These are phyloP conservation scores for Hanseniaspora nectarophila DNA, from an alignment of 805 yeast species.

Conservation along the genomic window DNA sequence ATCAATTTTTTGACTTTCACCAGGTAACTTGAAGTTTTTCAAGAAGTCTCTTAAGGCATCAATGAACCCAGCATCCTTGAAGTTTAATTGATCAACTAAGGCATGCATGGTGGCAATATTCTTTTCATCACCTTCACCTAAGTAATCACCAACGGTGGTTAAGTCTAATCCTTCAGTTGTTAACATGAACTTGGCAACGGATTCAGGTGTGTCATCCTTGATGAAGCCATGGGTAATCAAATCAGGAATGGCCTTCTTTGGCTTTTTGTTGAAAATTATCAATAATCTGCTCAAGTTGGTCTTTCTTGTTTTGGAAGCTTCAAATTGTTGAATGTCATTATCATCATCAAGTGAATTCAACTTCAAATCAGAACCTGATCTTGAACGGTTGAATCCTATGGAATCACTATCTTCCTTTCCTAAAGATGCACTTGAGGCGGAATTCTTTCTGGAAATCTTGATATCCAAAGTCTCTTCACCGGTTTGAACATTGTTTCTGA, in stretches of 20 bases:
- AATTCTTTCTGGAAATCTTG: conserved; percentile 10
- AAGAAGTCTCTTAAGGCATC: conserved; percentile 76
- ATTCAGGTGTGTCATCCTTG: conserved; percentile 44
- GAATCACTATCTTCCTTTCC: conserved; percentile 4
- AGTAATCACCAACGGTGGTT: conserved; percentile 73
- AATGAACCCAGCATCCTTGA: conserved; percentile 54
- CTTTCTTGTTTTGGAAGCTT: conserved; percentile 68
- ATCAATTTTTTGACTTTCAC: conserved; percentile 96
- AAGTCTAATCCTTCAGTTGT: conserved; percentile 71
- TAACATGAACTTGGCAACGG: conserved; percentile 64
- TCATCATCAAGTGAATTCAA: conserved; percentile 23
- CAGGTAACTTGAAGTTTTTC: conserved; percentile 87
- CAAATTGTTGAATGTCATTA: conserved; percentile 69
- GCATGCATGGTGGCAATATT: conserved; percentile 82
- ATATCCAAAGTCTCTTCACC: conserved; percentile 12
- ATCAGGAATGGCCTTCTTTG: conserved; percentile 62
- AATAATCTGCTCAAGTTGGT: conserved; percentile 69
- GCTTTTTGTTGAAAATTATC: conserved; percentile 68
- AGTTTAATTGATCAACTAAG: conserved; percentile 80
- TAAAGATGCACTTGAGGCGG: conserved; percentile 18
- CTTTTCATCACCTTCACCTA: conserved; percentile 77
- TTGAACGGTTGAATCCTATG: not conserved
- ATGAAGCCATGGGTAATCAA: conserved; percentile 57
- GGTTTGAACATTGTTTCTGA: conserved; percentile 1
- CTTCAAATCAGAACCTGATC: not conserved